Conservation (phyloP, 345 rosid genomes). For the Sisymbrium irio region DNA sequence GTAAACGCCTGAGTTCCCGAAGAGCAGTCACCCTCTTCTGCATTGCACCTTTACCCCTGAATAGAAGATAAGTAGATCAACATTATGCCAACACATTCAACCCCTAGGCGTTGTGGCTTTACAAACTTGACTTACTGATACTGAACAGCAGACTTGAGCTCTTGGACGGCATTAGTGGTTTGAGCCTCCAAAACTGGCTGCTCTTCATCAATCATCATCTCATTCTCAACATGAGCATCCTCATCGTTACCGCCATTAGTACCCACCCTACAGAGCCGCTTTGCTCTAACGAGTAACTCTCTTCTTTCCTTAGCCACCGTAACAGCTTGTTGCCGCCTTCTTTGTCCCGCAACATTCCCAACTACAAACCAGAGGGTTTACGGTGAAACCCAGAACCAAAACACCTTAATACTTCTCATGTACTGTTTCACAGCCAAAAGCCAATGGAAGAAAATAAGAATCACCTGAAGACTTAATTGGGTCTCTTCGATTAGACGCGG, state of each 20-base stretch:
- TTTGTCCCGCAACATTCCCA: slow-evolving; percentile 75
- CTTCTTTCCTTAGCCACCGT: slow-evolving; percentile 89
- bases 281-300: slow-evolving; percentile 78
- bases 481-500: slow-evolving; percentile 54
- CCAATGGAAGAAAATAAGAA: background rate
- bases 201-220: slow-evolving; percentile 79
- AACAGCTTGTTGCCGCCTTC: slow-evolving; percentile 82
- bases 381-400: background rate
- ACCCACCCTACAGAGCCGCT: slow-evolving; percentile 81
- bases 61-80: background rate
- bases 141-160: slow-evolving; percentile 65
- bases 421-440: too few species aligned
- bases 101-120: background rate
- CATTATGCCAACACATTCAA: background rate
- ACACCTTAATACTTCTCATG: background rate
- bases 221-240: slow-evolving; percentile 44
- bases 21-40: slow-evolving; percentile 81
- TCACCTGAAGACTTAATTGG: slow-evolving; percentile 76
- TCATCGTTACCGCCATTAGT: slow-evolving; percentile 44
- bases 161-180: slow-evolving; percentile 61
- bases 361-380: slow-evolving; percentile 39
- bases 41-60: slow-evolving; percentile 86
- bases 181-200: slow-evolving; percentile 68
- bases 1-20: slow-evolving; percentile 77
- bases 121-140: slow-evolving; percentile 54